Base-by-base conservation (phyloP, 2,329 filamentous ascomycete species). In the Diaporthe helianthi region DNA sequence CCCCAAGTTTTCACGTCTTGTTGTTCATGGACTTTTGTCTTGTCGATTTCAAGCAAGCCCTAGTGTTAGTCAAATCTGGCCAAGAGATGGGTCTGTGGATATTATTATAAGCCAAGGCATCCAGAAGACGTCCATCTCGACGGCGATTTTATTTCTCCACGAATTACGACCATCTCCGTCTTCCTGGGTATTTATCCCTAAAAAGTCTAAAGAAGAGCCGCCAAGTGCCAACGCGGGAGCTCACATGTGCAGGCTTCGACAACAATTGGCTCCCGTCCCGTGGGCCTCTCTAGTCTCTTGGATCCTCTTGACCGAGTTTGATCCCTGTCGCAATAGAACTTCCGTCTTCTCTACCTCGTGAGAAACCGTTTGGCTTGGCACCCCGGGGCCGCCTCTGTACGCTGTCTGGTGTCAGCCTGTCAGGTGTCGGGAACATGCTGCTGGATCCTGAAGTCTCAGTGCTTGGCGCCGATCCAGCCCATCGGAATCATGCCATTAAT, bases 401-500 rank as follows among this genome's bases (percentile, higher is more conserved):
- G 29, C 24, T 29, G 41, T 61, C 15, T 12, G n/a, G n/a, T 7
- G 19, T 49, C 58, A 49, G 44, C 58, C 44, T 49, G 29, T 63
- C 41, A 55, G 51, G 26, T 31, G 33, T 76, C 75, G 52, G 9
- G 24, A 29, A 47, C 46, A 71, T 71, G 69, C 71, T 81, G 7
- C 33, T 74, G 4, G 69, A 78, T 10, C 80, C 80, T 17, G 68
- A 68, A 15, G 70, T 77, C 67, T 78, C 78, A 29, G 74, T 77
- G 24, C 74, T 82, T 55, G 79, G 79, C 38, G 72, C 69, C 13
- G 80, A 81, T 73, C 79, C 80, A 38, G 72, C 75, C 38, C 77
- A 79, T 69, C 79, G 80, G 65, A 74, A 69, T 44, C 77, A 75
- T 72, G 73, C 77, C 67, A 73, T 86, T 53, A 86, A 85, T 71